Evolutionary conservation across 352 stramenopile genomes (phyloP), one percentile per base, ranked within the genome.

Genomic region (Phytopythium sindhum): DNA sequence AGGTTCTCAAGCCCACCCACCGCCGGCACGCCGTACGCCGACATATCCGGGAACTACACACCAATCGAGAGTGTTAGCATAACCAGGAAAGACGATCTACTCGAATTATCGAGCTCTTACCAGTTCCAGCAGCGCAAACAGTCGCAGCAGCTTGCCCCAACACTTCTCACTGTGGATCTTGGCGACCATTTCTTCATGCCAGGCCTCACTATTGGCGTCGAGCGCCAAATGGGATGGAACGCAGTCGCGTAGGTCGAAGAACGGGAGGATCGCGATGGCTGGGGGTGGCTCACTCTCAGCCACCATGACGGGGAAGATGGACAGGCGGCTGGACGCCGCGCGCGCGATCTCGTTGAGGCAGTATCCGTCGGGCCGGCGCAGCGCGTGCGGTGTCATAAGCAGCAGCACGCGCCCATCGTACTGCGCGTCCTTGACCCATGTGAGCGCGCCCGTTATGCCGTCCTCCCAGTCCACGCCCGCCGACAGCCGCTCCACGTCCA

Each of bases 301-400:
- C 44, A 92, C 74, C 56, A 92, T 66, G 14, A 88, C 81, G 4
- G 81, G 84, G 48, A 92, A 92, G 61, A 91, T 91, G 56, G 72
- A 81, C 11, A 92, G 72, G 15, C 75, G 72, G 37, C 87, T 71
- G 21, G 78, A 74, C 24, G 79, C 77, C 14, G 84, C 84, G 41
- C 81, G 78, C 11, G 84, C 80, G 21, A 92, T 84, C 68, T 92
- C 84, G 64, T 92, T 92, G 59, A 92, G 77, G 39, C 84, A 92
- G 64, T 91, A 92, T 28, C 84, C 84, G 63, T 92, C 81, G 0
- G 84, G 84, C 2, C 84, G 72, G 15, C 84, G 80, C 52, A 92
- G 72, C 9, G 84, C 84, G 60, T 92, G 84, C 28, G 84, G 84
- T 42, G 84, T 92, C 84, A 92, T 92, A 65, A 92, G 65, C 63